phyloP scores from a whole-genome alignment of 169 alveolate species.

The Cryptosporidium ubiquitum region DNA sequence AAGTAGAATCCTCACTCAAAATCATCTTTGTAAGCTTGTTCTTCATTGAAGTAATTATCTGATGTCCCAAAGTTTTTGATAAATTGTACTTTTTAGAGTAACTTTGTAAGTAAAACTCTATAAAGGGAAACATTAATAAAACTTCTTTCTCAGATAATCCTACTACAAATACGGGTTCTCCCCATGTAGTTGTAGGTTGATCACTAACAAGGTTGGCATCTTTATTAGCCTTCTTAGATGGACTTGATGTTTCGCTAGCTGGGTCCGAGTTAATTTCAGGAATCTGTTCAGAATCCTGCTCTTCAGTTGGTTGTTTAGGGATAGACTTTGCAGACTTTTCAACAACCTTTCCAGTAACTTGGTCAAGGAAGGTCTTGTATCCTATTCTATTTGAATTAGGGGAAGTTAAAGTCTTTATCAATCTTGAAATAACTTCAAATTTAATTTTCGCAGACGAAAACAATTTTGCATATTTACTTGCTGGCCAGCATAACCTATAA shows the following conservation, averaged over 20 bases:
- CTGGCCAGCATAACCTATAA: slow-evolving; percentile 59
- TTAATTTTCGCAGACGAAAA: slow-evolving; percentile 54
- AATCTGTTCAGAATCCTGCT: neutral
- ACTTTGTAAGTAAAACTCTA: slow-evolving; percentile 33
- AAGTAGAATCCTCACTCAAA: slow-evolving; percentile 34
- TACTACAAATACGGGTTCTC: slow-evolving; percentile 10
- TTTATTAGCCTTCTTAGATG: neutral
- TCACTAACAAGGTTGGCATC: neutral
- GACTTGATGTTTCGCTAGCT: slow-evolving; percentile 12
- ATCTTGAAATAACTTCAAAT: slow-evolving; percentile 56
- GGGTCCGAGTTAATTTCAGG: neutral
- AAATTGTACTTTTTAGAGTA: slow-evolving; percentile 25
- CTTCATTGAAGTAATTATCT: slow-evolving; percentile 22
- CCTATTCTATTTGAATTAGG: slow-evolving; percentile 58
- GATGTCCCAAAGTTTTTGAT: slow-evolving; percentile 32
- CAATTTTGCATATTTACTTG: slow-evolving; percentile 21
- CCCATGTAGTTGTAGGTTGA: slow-evolving; percentile 28
- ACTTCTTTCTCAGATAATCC: slow-evolving; percentile 38
- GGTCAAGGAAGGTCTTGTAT: slow-evolving; percentile 49
- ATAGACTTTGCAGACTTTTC: neutral
- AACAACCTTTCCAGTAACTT: slow-evolving; percentile 30
- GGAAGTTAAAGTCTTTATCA: slow-evolving; percentile 32
- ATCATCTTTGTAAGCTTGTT: slow-evolving; percentile 42
- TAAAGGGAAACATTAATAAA: slow-evolving; percentile 17
- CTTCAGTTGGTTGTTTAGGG: slow-evolving; percentile 12